Conservation (phyloP, 345 rosid species). For the Noccaea caerulescens region DNA sequence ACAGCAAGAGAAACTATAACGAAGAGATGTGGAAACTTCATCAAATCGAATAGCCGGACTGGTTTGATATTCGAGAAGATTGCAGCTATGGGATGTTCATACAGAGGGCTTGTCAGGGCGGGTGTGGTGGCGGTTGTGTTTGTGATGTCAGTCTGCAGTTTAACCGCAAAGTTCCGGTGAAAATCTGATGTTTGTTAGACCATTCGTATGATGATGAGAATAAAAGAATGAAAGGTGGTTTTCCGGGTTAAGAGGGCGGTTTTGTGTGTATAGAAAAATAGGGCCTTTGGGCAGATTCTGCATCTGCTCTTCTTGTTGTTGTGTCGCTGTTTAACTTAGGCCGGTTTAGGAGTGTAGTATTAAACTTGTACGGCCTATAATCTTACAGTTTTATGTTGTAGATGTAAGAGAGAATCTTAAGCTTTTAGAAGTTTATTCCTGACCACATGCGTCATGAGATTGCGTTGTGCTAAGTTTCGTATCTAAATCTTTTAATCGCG, state of each 20-base stretch:
- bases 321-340: neutral
- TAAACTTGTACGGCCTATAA: slow-evolving; percentile 7
- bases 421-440: slow-evolving; percentile 8
- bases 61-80: slow-evolving; percentile 36
- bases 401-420: slow-evolving; percentile 1
- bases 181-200: neutral
- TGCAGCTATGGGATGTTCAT: slow-evolving; percentile 35
- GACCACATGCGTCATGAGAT: slow-evolving; percentile 5
- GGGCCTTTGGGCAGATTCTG: slow-evolving; percentile 4
- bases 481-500: too few relatives aligned
- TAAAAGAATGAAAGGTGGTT: slow-evolving; percentile 13
- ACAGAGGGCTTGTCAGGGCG: slow-evolving; percentile 43
- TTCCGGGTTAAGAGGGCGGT: neutral
- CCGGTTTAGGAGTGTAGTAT: slow-evolving; percentile 30
- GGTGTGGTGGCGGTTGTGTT: slow-evolving; percentile 48
- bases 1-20: neutral
- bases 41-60: slow-evolving; percentile 29
- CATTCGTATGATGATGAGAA: neutral
- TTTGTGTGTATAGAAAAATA: slow-evolving; percentile 19
- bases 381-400: slow-evolving; percentile 12
- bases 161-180: slow-evolving; percentile 19
- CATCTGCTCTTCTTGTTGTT: slow-evolving; percentile 22
- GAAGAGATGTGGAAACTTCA: slow-evolving; percentile 11
- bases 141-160: slow-evolving; percentile 40
- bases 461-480: slow-evolving; percentile 6